Evolutionary conservation across 2,329 filamentous ascomycete species (phyloP).

Genomic region (Pseudocercospora pini-densiflorae): DNA sequence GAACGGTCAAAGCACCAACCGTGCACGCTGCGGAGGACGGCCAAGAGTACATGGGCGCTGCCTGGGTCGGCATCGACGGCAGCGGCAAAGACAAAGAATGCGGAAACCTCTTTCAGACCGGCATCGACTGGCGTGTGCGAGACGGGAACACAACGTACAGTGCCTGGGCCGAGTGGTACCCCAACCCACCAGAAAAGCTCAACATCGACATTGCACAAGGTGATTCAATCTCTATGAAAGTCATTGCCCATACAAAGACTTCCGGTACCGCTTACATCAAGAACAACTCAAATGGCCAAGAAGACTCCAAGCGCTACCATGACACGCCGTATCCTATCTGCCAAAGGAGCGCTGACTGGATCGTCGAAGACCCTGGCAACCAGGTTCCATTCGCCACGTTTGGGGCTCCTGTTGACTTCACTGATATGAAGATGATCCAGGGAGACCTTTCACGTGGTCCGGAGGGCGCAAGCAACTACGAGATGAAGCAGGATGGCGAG

Average conservation of each 20-base stretch:
- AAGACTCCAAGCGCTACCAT: slow-evolving; percentile 19
- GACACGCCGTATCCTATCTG: slow-evolving; percentile 45
- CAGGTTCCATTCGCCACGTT: slow-evolving; percentile 56
- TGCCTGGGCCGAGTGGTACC: slow-evolving; percentile 67
- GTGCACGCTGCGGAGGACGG: slow-evolving; percentile 49
- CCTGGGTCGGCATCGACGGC: slow-evolving; percentile 67
- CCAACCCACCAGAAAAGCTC: slow-evolving; percentile 61
- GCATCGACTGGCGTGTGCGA: slow-evolving; percentile 58
- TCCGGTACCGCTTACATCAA: slow-evolving; percentile 53
- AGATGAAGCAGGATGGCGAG: slow-evolving; percentile 50
- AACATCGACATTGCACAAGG: slow-evolving; percentile 51
- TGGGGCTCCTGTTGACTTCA: slow-evolving; percentile 51
- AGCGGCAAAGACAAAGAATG: slow-evolving; percentile 52
- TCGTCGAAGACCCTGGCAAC: slow-evolving; percentile 61
- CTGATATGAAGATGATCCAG: slow-evolving; percentile 31
- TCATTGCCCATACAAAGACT: slow-evolving; percentile 47
- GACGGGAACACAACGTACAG: slow-evolving; percentile 52
- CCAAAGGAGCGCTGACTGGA: slow-evolving; percentile 66
- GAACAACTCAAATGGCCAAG: slow-evolving; percentile 56
- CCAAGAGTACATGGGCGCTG: slow-evolving; percentile 53
- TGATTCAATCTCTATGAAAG: slow-evolving; percentile 50
- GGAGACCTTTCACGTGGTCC: slow-evolving; percentile 39
- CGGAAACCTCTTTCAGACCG: slow-evolving; percentile 39
- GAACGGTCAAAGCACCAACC: slow-evolving; percentile 58
- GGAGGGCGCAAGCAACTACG: slow-evolving; percentile 48